These are phyloP conservation scores for Salix koriyanagi DNA, from an alignment of 345 rosid species.

Conservation along the genomic window DNA sequence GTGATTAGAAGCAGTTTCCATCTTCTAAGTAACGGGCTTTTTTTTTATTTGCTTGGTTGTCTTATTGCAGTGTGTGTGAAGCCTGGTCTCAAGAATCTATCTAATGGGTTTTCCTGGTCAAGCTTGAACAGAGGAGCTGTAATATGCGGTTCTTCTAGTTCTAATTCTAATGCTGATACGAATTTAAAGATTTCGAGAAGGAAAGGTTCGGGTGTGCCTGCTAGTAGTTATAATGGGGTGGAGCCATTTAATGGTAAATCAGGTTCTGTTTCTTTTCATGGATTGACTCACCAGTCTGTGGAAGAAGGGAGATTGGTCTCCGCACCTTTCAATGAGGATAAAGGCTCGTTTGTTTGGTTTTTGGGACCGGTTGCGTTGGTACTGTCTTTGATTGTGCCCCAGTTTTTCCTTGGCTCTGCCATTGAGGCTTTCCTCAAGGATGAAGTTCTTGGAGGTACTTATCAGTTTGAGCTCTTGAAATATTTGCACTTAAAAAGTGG, in stretches of 20 bases:
- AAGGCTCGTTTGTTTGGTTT: conserved; percentile 68
- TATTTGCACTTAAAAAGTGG: neutral
- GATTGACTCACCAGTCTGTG: conserved; percentile 64
- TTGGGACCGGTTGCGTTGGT: conserved; percentile 66
- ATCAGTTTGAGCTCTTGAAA: neutral
- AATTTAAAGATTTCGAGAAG: conserved; percentile 12
- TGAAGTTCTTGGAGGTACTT: conserved; percentile 42
- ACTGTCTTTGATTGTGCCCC: conserved; percentile 63
- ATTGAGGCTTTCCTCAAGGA: conserved; percentile 52
- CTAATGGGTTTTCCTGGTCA: neutral
- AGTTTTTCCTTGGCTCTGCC: conserved; percentile 53
- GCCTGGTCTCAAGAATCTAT: conserved; percentile 13
- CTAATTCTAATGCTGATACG: conserved; percentile 21
- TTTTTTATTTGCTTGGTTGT: neutral
- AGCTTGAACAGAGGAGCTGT: conserved; percentile 26
- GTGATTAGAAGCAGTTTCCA: neutral
- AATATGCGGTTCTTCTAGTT: conserved; percentile 25
- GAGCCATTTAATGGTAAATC: conserved; percentile 76
- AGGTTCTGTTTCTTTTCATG: conserved; percentile 72
- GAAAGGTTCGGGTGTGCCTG: conserved; percentile 18
- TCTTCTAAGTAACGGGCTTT: neutral
- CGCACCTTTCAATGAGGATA: conserved; percentile 59
- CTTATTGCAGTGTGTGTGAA: conserved; percentile 21
- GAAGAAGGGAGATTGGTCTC: conserved; percentile 69
- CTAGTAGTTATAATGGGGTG: conserved; percentile 28